phyloP scores from a whole-genome alignment of 2,329 filamentous ascomycete species.

The Colletotrichum sp. region DNA sequence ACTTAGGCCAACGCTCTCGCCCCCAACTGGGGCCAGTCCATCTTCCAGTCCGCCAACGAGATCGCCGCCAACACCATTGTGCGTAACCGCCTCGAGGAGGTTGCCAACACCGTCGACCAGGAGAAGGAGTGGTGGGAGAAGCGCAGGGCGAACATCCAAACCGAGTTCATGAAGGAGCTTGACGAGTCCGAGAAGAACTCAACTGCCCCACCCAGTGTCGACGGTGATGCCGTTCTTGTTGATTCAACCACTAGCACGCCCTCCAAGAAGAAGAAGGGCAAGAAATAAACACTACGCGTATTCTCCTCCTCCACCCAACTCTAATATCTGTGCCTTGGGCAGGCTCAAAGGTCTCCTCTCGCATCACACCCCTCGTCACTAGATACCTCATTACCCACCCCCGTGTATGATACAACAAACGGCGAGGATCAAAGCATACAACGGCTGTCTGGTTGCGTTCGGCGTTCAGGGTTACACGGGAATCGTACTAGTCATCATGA shows the following conservation, averaged over 20 bases:
- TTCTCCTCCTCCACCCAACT: neutral
- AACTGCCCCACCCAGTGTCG: slow-evolving; percentile 60
- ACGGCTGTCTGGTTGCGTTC: slow-evolving; percentile 7
- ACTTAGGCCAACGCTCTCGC: slow-evolving; percentile 85
- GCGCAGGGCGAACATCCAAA: slow-evolving; percentile 74
- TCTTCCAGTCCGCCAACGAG: slow-evolving; percentile 98
- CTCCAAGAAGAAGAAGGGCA: slow-evolving; percentile 69
- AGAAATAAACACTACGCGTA: slow-evolving; percentile 51
- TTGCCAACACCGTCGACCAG: slow-evolving; percentile 71
- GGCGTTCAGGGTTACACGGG: slow-evolving; percentile 7
- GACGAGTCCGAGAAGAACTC: slow-evolving; percentile 64
- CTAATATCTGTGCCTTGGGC: neutral
- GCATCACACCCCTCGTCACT: neutral
- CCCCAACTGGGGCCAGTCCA: slow-evolving; percentile 88
- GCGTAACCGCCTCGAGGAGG: slow-evolving; percentile 75
- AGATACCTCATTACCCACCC: slow-evolving; percentile 12
- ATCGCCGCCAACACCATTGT: slow-evolving; percentile 85
- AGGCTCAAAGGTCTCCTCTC: neutral
- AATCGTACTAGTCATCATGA: neutral
- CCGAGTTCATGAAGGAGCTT: slow-evolving; percentile 85
- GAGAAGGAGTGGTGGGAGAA: slow-evolving; percentile 96
- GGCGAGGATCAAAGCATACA: slow-evolving; percentile 9
- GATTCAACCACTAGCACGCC: slow-evolving; percentile 56
- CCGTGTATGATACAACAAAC: neutral
- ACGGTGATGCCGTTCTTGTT: slow-evolving; percentile 81